Conservation (phyloP, 495 filamentous ascomycete genomes). For the Hyaloscypha hepaticicola region DNA sequence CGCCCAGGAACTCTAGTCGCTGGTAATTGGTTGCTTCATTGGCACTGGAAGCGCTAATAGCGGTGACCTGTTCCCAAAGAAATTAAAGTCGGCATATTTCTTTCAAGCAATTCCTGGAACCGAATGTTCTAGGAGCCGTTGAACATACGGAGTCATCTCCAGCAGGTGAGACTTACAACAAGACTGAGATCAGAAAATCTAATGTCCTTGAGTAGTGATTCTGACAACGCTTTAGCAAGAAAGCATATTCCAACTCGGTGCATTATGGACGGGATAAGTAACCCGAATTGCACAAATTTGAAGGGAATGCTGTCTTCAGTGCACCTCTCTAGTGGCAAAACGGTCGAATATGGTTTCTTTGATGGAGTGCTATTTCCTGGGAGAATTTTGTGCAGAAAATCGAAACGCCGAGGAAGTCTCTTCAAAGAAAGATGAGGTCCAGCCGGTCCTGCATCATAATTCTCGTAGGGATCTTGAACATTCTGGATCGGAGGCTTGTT, state of each 20-base stretch:
- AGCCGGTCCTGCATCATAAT: conserved; percentile 35
- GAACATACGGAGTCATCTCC: too few species aligned
- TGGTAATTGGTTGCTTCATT: conserved; percentile 71
- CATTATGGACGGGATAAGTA: conserved; percentile 73
- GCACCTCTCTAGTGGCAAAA: conserved; percentile 37
- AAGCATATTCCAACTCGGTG: conserved; percentile 64
- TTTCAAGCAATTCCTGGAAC: too few species aligned
- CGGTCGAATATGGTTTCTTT: conserved; percentile 35
- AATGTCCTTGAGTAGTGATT: conserved; percentile 56
- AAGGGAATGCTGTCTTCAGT: conserved; percentile 56
- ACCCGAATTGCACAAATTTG: conserved; percentile 60
- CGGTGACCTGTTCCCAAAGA: conserved; percentile 49
- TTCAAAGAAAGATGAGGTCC: conserved; percentile 49
- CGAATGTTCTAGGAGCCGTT: too few species aligned
- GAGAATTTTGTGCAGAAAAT: conserved; percentile 55
- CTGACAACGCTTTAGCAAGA: conserved; percentile 61
- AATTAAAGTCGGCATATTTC: too few species aligned
- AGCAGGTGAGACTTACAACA: too few species aligned
- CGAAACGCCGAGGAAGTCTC: conserved; percentile 53
- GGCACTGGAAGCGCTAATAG: conserved; percentile 67
- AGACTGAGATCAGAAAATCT: conserved; percentile 54
- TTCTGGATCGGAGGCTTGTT: conserved; percentile 38
- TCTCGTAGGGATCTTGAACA: conserved; percentile 25
- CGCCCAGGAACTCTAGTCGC: conserved; percentile 85
- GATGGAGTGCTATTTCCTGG: not conserved